A percentile compares a stretch with the other conserved stretches of the same genome.
Evolutionary conservation across 108 stramenopile genomes (phyloP).

Genomic region (Conticribra guillardii): DNA sequence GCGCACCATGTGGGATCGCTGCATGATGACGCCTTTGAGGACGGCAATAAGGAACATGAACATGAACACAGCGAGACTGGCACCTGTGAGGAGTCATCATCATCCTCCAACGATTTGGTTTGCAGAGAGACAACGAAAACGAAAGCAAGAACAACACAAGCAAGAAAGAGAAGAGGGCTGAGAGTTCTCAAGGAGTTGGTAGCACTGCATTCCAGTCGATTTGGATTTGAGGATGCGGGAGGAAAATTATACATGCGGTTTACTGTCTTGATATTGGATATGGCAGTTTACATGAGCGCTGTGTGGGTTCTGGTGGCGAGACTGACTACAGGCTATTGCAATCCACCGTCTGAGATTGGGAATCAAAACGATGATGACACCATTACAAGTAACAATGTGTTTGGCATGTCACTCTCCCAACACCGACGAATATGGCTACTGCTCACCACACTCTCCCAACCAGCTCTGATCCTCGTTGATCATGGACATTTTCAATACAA

Average conservation of each 20-base stretch:
- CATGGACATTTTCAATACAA: conserved; percentile 99
- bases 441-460: conserved; percentile 62
- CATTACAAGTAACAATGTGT: background rate
- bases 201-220: conserved; percentile 72
- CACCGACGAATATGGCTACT: conserved; percentile 13
- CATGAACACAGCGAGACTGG: background rate
- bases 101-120: background rate
- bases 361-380: background rate
- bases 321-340: background rate
- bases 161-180: conserved; percentile 13
- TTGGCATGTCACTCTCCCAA: background rate
- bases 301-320: conserved; percentile 43
- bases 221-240: conserved; percentile 74
- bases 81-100: too few relatives aligned
- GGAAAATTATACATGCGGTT: conserved; percentile 87
- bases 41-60: background rate
- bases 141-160: background rate
- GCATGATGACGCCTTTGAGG: conserved; percentile 3
- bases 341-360: background rate
- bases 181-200: conserved; percentile 35
- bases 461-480: conserved; percentile 89
- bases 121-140: background rate
- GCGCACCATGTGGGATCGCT: conserved; percentile 65
- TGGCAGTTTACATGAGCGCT: conserved; percentile 61
- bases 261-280: conserved; percentile 73